Base-by-base conservation (phyloP, 805 yeast genomes). In the Danielozyma ontarioensis region DNA sequence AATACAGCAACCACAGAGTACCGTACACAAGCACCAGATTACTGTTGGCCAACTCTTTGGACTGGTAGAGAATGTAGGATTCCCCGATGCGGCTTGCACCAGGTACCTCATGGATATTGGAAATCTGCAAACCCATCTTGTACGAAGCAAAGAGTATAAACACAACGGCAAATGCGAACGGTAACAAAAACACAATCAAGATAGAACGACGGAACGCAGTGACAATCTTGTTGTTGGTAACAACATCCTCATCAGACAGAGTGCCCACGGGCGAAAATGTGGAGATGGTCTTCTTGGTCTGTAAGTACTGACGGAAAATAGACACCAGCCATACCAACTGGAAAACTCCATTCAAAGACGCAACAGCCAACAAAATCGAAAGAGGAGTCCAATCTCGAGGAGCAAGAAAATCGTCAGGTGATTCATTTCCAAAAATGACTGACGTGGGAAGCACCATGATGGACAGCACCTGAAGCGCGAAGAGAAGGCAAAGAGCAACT, bases 251-350 rank as follows among this genome's bases (percentile, higher is more conserved):
- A 5, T 40, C 17, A 3, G 44, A 15, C 5, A 5, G 11, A 5
- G 25, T 10, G n/a, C n/a, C n/a, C 22, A 45, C 42, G 7, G 64
- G 62, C 4, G 64, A 60, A 40, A 56, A 59, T 25, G 46, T 42
- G 4, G 43, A 38, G 14, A 60, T 47, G 19, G 43, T 34, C 36
- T 48, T 54, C 29, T 46, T 47, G n/a, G 66, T 60, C 31, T 44
- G 41, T 36, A 48, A 45, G 32, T 55, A 59, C 36, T 43, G 46
- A 5, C 34, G 30, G 1, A 55, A 17, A 3, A 55, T 27, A 5
- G 37, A 25, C 3, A 46, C 24, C 14, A 40, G 19, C 53, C 53
- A 47, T 12, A 36, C 36, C 7, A 40, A 3, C 8, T 37, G 36
- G 13, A 40, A 40, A 10, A 39, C 5, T 3, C 25, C 22, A 14